Evolutionary conservation across 495 filamentous ascomycete genomes (phyloP), one percentile per base, ranked within the genome.

Genomic region (Polyplosphaeria fusca): DNA sequence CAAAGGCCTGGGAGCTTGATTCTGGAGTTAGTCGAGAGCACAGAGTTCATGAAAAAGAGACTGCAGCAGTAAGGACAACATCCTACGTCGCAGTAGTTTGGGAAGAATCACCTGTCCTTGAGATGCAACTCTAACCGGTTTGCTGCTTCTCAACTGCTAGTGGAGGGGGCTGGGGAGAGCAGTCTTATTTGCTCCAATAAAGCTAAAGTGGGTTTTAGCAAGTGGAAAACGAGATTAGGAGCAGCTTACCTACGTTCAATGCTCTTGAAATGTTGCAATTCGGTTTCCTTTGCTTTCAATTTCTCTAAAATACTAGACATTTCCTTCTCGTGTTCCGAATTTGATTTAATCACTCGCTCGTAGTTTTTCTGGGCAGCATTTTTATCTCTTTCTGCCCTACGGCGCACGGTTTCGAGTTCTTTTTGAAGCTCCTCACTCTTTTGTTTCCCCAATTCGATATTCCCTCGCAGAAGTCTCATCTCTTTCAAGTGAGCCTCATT

Each of bases 221-320:
- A 5, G 27, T 11, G 5, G 5, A 19, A 4, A 35, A 18, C 46
- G 37, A 47, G 13, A 47, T 5, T n/a, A 12, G 25, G 32, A 12
- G 46, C 25, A 19, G 13, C 4, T 32, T 42, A 49, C 46, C 37
- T 32, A 49, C 46, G 46, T 20, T 49, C 46, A 22, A 35, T 11
- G 4, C 4, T 22, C 27, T 49, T 49, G 14, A 5, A 49, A 7
- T 28, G 46, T 4, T 49, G 7, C n/a, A 35, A 11, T 19, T 49
- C 46, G 26, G 12, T 4, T 14, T 30, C 25, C 5, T 14, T 23
- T 11, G 14, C 43, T 9, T 37, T 35, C 5, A 16, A 18, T 49
- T 24, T 19, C 25, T 23, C 4, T 22, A 4, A 32, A 22, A 16
- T 42, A 24, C 19, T 35, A 11, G 5, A 32, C 25, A 7, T 47